These are phyloP conservation scores for Tylopilus felleus DNA, from an alignment of 768 basidiomycete genomes.

Conservation along the genomic window DNA sequence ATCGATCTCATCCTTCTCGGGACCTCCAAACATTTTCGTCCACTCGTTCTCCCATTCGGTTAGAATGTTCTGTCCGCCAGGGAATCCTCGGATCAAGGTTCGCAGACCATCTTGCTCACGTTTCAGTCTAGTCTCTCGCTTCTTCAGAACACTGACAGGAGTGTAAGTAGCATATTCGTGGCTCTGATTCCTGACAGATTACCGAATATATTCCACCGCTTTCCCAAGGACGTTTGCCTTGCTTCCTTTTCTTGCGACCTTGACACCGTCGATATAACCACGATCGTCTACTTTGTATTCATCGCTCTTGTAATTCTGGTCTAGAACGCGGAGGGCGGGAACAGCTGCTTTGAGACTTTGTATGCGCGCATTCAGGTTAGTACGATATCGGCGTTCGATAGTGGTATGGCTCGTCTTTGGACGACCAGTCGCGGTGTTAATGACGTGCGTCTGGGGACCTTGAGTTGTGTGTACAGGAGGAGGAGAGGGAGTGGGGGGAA, in stretches of 20 bases:
- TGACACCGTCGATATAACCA: slow-evolving; percentile 90
- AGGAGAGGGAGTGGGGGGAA: slow-evolving; percentile 41
- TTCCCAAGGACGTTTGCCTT: slow-evolving; percentile 90
- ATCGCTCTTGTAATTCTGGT: slow-evolving; percentile 45
- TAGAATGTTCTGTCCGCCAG: slow-evolving; percentile 68
- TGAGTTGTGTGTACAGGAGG: slow-evolving; percentile 24
- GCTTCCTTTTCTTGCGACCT: slow-evolving; percentile 85
- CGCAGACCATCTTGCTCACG: slow-evolving; percentile 76
- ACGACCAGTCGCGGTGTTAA: slow-evolving; percentile 17
- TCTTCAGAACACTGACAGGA: slow-evolving; percentile 64
- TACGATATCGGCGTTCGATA: slow-evolving; percentile 84
- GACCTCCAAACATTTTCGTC: slow-evolving; percentile 70
- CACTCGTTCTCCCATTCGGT: slow-evolving; percentile 77
- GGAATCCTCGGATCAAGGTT: slow-evolving; percentile 63
- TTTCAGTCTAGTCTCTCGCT: slow-evolving; percentile 65
- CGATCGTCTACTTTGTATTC: slow-evolving; percentile 66
- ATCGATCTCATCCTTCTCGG: slow-evolving; percentile 71
- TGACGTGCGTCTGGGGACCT: slow-evolving; percentile 23
- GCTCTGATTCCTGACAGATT: slow-evolving; percentile 12
- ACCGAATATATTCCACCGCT: slow-evolving; percentile 85
- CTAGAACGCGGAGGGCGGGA: slow-evolving; percentile 77
- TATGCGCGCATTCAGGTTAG: slow-evolving; percentile 85
- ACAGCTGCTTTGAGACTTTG: slow-evolving; percentile 77
- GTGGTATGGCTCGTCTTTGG: slow-evolving; percentile 87
- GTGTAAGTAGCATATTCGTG: slow-evolving; percentile 3